phyloP scores from a whole-genome alignment of 2,329 filamentous ascomycete genomes.

The Aspergillus ustus region DNA sequence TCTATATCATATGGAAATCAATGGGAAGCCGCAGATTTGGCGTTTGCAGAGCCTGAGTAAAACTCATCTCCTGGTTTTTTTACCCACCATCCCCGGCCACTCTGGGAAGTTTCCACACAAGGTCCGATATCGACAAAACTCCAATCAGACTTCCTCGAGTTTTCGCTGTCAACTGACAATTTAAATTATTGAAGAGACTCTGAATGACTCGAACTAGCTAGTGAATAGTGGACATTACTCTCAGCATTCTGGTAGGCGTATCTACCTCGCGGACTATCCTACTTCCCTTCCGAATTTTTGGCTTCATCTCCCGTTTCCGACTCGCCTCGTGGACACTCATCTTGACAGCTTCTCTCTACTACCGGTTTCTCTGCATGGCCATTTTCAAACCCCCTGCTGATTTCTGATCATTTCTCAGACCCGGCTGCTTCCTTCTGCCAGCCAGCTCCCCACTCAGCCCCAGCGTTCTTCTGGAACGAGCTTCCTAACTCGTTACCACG shows the following conservation, averaged over 20 bases:
- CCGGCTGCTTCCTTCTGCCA: slow-evolving; percentile 1
- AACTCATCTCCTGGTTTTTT: not conserved
- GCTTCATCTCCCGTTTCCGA: slow-evolving; percentile 14
- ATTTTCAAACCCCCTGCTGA: not conserved
- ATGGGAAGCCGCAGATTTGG: not conserved
- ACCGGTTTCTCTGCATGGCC: not conserved
- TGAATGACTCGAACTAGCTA: not conserved
- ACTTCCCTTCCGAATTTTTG: slow-evolving; percentile 30
- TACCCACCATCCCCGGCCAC: not conserved
- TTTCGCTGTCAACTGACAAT: not conserved
- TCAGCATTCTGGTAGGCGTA: not conserved
- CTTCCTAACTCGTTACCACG: slow-evolving; percentile 20
- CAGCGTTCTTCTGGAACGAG: not conserved
- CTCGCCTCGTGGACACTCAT: not conserved
- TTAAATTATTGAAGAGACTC: not conserved
- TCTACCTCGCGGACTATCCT: slow-evolving; percentile 29
- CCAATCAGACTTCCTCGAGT: not conserved
- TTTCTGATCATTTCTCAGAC: not conserved
- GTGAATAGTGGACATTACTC: not conserved
- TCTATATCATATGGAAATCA: not conserved
- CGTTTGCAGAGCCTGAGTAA: not conserved
- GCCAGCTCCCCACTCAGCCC: slow-evolving; percentile 3
- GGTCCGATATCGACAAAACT: not conserved
- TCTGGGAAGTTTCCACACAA: not conserved
- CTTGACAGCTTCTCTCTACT: not conserved